A percentile compares a stretch with the other conserved stretches of the same genome.
Evolutionary conservation across 2,329 filamentous ascomycete species (phyloP).

Genomic region (Aspergillus felis): DNA sequence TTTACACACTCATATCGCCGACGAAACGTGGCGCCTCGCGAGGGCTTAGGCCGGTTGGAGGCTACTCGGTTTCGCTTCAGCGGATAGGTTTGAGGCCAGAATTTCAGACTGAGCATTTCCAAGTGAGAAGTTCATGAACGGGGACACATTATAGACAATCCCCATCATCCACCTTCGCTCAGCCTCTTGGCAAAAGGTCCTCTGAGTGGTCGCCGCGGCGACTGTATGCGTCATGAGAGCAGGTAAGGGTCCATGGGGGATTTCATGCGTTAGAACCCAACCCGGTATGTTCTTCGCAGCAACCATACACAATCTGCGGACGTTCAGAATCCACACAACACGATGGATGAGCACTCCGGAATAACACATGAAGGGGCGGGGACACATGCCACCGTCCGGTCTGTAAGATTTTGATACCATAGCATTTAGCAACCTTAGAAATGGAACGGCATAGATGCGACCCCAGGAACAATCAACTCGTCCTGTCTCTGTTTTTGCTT

Average conservation of each 20-base stretch:
- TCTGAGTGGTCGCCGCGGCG: background rate
- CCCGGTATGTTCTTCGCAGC: background rate
- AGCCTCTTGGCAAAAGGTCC: background rate
- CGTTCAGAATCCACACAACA: background rate
- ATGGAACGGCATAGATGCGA: background rate
- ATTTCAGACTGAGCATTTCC: background rate
- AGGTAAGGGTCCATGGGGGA: background rate
- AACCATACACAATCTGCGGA: background rate
- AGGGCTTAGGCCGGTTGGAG: conserved; percentile 83
- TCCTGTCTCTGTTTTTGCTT: background rate
- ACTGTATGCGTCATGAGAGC: background rate
- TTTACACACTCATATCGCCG: conserved; percentile 94
- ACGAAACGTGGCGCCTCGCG: conserved; percentile 89
- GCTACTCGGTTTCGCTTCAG: conserved; percentile 81
- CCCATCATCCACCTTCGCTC: background rate
- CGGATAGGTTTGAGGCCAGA: conserved; percentile 37
- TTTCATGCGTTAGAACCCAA: background rate
- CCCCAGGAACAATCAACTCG: background rate
- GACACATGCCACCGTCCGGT: background rate
- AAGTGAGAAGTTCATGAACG: background rate
- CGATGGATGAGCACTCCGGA: background rate
- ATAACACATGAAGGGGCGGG: background rate
- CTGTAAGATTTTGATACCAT: background rate
- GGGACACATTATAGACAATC: background rate
- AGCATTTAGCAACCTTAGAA: background rate